Conservation (phyloP, 768 basidiomycete species). For the Trichaptum fuscoviolaceum region DNA sequence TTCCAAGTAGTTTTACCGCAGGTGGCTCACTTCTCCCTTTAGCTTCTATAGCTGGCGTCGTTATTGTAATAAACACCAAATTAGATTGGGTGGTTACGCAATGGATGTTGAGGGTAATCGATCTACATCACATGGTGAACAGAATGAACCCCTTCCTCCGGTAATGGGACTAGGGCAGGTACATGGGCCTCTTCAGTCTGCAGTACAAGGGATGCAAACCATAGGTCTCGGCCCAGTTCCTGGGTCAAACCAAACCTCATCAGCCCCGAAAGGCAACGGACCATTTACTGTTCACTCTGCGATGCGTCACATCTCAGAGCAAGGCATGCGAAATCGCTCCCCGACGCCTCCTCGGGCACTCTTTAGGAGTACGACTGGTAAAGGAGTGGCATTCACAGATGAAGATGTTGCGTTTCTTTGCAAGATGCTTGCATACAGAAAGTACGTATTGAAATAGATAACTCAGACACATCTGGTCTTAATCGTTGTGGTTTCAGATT, state of each 20-base stretch:
- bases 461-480: not conserved
- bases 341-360: constrained; percentile 78
- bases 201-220: not conserved
- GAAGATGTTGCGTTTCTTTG: constrained; percentile 78
- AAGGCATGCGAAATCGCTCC: constrained; percentile 53
- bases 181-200: constrained; percentile 6
- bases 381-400: constrained; percentile 84
- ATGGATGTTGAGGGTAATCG: constrained; percentile 51
- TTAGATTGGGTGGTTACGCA: constrained; percentile 77
- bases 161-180: constrained; percentile 2
- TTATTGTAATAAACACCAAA: constrained; percentile 91
- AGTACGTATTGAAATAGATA: constrained; percentile 34
- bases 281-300: constrained; percentile 42
- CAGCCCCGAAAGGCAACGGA: constrained; percentile 21
- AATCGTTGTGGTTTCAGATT: constrained; percentile 28
- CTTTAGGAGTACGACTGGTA: constrained; percentile 82
- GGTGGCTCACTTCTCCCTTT: not conserved
- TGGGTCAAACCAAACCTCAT: not conserved
- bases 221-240: not conserved
- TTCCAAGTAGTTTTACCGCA: not conserved
- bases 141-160: not conserved
- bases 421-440: constrained; percentile 71
- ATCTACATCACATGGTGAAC: constrained; percentile 10
- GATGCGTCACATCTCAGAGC: constrained; percentile 34
- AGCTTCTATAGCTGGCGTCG: constrained; percentile 90